Evolutionary conservation across 768 basidiomycete species (phyloP).

Genomic region (Boletus rufocinnamomeus): DNA sequence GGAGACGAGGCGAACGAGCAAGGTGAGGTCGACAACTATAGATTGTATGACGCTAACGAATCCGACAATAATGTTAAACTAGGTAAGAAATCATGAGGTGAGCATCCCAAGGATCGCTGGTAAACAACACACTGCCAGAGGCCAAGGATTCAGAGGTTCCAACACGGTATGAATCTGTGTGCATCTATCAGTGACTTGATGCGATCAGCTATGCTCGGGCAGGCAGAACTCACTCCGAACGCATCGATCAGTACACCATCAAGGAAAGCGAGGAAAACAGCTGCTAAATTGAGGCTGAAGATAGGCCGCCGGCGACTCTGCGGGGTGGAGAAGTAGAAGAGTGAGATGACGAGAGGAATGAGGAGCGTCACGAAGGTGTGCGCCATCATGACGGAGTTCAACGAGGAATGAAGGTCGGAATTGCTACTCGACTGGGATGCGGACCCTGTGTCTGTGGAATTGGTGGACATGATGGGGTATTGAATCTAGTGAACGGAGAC

Average conservation of each 20-base stretch:
- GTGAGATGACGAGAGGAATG: conserved; percentile 20
- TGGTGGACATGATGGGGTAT: conserved; percentile 9
- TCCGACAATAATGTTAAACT: conserved; percentile 23
- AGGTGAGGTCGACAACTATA: conserved; percentile 26
- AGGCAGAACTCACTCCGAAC: conserved; percentile 8
- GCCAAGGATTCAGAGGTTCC: conserved; percentile 21
- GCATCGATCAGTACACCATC: conserved; percentile 17
- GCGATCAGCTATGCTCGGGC: neutral
- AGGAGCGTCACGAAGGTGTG: conserved; percentile 25
- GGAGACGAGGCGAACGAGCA: conserved; percentile 26
- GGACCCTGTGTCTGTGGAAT: neutral
- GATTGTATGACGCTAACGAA: conserved; percentile 20
- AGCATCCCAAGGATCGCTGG: no score
- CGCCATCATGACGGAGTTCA: conserved; percentile 26
- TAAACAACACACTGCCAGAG: conserved; percentile 1
- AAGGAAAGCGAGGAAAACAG: conserved; percentile 16
- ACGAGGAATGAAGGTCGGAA: conserved; percentile 4
- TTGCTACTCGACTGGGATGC: neutral
- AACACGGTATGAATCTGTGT: conserved; percentile 29
- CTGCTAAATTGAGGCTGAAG: conserved; percentile 21
- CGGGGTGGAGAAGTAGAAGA: conserved; percentile 27
- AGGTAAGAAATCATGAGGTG: neutral
- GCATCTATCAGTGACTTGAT: neutral
- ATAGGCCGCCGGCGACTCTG: conserved; percentile 20
- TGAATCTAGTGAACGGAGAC: neutral